Percentiles rank a stretch among this genome's conserved stretches.
Evolutionary conservation across 768 basidiomycete genomes (phyloP).

Genomic region (Lanmaoa rubissima): DNA sequence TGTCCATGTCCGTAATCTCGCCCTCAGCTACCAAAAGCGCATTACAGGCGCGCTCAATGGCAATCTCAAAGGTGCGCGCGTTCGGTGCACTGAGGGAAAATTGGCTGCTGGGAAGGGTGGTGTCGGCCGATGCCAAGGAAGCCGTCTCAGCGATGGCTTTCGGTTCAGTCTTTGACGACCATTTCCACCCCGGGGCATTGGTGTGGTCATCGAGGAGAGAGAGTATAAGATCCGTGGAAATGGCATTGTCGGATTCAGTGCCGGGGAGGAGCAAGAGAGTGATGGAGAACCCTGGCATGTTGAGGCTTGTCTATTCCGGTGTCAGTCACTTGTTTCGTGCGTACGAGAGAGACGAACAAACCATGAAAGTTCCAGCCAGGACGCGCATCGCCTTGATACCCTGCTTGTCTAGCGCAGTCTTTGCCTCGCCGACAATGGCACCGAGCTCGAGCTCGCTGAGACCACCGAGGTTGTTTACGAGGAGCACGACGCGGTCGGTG

Average conservation of each 20-base stretch:
- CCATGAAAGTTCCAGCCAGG: conserved; percentile 86
- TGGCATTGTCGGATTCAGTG: conserved; percentile 36
- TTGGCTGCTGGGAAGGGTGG: conserved; percentile 2
- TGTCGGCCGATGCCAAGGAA: conserved; percentile 12
- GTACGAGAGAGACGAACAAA: conserved; percentile 26
- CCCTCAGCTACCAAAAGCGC: conserved; percentile 76
- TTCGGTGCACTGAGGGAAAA: conserved; percentile 40
- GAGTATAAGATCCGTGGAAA: conserved; percentile 46
- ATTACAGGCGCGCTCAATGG: conserved; percentile 58
- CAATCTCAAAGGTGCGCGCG: conserved; percentile 47
- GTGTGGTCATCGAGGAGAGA: conserved; percentile 67
- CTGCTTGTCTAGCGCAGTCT: conserved; percentile 50
- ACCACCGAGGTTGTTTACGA: conserved; percentile 89
- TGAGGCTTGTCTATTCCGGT: conserved; percentile 68
- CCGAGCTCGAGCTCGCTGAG: conserved; percentile 79
- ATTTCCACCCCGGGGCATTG: conserved; percentile 83
- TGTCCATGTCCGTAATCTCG: conserved; percentile 90
- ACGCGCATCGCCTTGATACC: conserved; percentile 61
- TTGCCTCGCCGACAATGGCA: conserved; percentile 63
- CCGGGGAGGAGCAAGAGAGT: conserved; percentile 75
- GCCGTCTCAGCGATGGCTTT: conserved; percentile 15
- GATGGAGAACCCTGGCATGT: conserved; percentile 91
- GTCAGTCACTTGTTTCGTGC: not conserved
- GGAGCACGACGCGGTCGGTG: conserved; percentile 67
- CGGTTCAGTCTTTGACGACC: conserved; percentile 54